Evolutionary conservation across 2,329 filamentous ascomycete genomes (phyloP).

Genomic region (Hypoxylon sp.): DNA sequence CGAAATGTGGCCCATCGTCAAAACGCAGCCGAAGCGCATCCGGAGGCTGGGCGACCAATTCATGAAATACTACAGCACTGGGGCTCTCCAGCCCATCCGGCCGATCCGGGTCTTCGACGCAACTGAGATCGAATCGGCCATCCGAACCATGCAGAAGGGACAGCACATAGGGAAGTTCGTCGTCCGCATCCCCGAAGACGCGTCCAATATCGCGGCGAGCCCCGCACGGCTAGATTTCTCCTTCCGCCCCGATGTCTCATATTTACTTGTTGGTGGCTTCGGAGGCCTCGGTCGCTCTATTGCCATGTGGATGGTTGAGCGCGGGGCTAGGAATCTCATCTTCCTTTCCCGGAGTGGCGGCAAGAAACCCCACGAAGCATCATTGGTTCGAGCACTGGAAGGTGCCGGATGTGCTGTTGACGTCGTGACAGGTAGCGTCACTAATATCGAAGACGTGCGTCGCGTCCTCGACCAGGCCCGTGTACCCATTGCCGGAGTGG

Average conservation of each 20-base stretch:
- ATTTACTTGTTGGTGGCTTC: constrained; percentile 53
- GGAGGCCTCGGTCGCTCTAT: constrained; percentile 52
- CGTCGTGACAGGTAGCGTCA: background rate
- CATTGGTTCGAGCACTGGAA: constrained; percentile 42
- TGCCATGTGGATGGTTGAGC: constrained; percentile 52
- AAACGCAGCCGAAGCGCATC: background rate
- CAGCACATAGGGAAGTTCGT: constrained; percentile 57
- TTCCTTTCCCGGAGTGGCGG: constrained; percentile 56
- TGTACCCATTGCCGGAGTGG: background rate
- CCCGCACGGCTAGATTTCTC: background rate
- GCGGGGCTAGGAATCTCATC: constrained; percentile 58
- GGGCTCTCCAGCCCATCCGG: constrained; percentile 37
- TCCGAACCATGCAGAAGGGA: constrained; percentile 56
- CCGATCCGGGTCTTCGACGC: constrained; percentile 45
- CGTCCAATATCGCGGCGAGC: background rate
- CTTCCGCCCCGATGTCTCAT: constrained; percentile 26
- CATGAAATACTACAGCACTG: constrained; percentile 21
- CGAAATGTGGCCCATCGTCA: constrained; percentile 55
- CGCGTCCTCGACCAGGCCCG: background rate
- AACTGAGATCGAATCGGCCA: constrained; percentile 50
- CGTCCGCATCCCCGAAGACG: constrained; percentile 1
- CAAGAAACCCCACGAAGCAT: constrained; percentile 7
- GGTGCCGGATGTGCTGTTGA: constrained; percentile 34
- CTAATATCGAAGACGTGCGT: background rate
- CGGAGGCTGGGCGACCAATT: background rate